Evolutionary conservation across 176 grass and related monocot genomes (phyloP), one percentile per base, ranked within the genome.

Genomic region (Saccharum spontaneum): DNA sequence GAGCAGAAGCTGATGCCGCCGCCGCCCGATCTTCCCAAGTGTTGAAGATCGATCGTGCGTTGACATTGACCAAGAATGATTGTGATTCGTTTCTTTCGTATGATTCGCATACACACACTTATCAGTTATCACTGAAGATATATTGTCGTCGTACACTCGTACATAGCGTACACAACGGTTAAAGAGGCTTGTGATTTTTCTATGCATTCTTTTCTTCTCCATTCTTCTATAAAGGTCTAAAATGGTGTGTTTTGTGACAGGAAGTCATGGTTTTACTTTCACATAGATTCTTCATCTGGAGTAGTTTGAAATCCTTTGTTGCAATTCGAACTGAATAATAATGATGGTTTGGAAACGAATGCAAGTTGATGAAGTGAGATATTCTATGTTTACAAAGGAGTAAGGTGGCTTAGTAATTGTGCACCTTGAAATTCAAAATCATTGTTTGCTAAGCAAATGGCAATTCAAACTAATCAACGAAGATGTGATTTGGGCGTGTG

Each of bases 1-100:
- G 77, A 88, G 22, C 92, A 94, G 39, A 94, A 94, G 75, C 66
- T 91, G 39, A 82, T 82, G 22, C 89, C 92, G 81, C 89, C 92
- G 20, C 92, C 92, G 31, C 40, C 80, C n/a, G 92, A 94, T 87
- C 89, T 94, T 34, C 92, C 92, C 43, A 73, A 10, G 54, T 94
- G 92, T 17, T 94, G 82, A 82, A 73, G 15, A 23, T 55, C 45
- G 5, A 54, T 40, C 33, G 0, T n/a, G 6, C 36, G 5, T 67
- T 34, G 43, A 67, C 76, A n/a, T 73, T 44, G 71, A 73, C 67
- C 10, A 78, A 22, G 2, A 55, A 18, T 17, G 17, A 71, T 13
- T 78, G 44, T 0, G 30, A 85, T 85, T 81, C 66, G 4, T 88
- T 78, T 55, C 37, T 63, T 31, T 23, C 17, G 18, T 66, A 46